Evolutionary conservation across 2,329 filamentous ascomycete species (phyloP), one percentile per base, ranked within the genome.

Genomic region (Aspergillus glaucus): DNA sequence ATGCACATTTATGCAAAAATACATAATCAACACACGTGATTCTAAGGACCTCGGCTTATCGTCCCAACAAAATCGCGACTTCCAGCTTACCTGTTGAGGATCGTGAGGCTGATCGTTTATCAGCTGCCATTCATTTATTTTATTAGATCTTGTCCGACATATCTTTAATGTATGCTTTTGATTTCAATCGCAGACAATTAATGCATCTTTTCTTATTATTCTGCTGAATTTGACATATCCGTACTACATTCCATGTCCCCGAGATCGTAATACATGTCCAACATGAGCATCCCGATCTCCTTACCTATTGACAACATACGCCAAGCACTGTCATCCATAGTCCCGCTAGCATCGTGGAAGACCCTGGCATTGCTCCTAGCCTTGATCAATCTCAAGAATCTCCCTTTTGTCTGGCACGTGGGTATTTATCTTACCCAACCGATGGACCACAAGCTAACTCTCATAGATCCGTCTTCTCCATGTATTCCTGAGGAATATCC

Each of bases 381-480:
- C 2, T 43, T 71, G 3, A 49, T 66, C 32, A 72, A 70, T 47
- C 36, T 70, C 17, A 68, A 72, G 52, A 69, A 55, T 26, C 56
- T 71, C 26, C 69, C 69, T 15, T 59, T 70, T 3, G 53, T 53
- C 24, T 72, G 69, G 69, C 69, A 72, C 53, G 69, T 72, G 63
- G 54, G 69, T 64, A 32, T 26, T 9, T 22, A 22, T n/a, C 21
- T 46, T 17, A 28, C 22, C 24, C 34, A 26, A 24, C 19, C 30
- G 14, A 42, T 45, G 4, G 15, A 7, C 15, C 10, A 12, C n/a
- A 50, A 24, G 44, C 15, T 44, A n/a, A 45, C 47, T n/a, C 43
- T 36, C 45, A 55, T 51, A 85, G 80, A 71, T 77, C 53, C 81
- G 82, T 47, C 69, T 86, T 54, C 75, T 80, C 65, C 79, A 79